Conservation (phyloP, 495 filamentous ascomycete species). For the Xylaria bambusicola region DNA sequence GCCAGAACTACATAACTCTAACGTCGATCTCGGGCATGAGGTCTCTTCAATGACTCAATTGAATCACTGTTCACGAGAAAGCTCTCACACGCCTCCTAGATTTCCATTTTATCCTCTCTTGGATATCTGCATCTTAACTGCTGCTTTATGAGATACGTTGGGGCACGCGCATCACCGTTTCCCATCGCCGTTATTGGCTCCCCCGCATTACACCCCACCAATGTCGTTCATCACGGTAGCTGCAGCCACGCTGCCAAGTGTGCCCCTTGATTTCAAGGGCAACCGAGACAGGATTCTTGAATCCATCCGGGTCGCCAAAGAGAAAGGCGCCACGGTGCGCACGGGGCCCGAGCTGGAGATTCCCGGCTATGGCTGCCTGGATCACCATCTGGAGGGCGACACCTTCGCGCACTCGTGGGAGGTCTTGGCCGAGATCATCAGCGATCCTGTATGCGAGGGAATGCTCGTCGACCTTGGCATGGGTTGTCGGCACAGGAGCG, state of each 20-base stretch:
- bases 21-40: too few species aligned
- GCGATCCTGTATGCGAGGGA: constrained; percentile 60
- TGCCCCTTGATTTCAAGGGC: constrained; percentile 65
- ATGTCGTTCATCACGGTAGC: constrained; percentile 25
- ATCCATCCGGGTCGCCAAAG: constrained; percentile 64
- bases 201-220: too few species aligned
- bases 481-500: constrained; percentile 58
- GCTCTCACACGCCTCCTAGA: too few species aligned
- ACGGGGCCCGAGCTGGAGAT: constrained; percentile 12
- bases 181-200: too few species aligned
- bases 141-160: too few species aligned
- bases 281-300: constrained; percentile 69
- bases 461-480: constrained; percentile 73
- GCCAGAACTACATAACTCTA: too few species aligned
- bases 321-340: constrained; percentile 36
- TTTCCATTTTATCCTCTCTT: too few species aligned
- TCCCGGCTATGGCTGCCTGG: constrained; percentile 63
- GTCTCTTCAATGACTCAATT: too few species aligned
- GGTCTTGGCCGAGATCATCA: constrained; percentile 60
- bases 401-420: constrained; percentile 70
- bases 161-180: too few species aligned
- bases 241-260: constrained; percentile 19
- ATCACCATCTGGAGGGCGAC: constrained; percentile 35
- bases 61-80: too few species aligned
- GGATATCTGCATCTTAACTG: too few species aligned